Evolutionary conservation across 2,329 filamentous ascomycete genomes (phyloP), one percentile per base, ranked within the genome.

Genomic region (Capronia epimyces): DNA sequence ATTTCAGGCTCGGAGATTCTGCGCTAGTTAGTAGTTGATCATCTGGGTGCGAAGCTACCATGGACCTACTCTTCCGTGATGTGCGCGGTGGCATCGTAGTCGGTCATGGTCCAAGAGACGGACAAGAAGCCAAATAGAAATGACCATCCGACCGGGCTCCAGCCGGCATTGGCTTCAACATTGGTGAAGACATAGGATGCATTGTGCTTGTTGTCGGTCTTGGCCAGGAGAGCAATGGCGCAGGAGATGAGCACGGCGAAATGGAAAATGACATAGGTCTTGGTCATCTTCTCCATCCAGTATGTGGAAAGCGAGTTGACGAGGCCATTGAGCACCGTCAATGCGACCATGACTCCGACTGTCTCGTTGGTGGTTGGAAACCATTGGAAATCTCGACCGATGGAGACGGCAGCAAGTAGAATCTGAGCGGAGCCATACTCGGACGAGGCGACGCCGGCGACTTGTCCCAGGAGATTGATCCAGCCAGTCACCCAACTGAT

Each of bases 111-210:
- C 78, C 78, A 82, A 16, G 73, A 74, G 31, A 79, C 78, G 1
- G 75, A 77, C 21, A 82, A 66, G 61, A 80, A 80, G n/a, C 78
- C 78, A 52, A 81, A 80, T n/a, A 80, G 61, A 62, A 78, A 81
- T 2, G 75, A 76, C 63, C 76, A 80, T 18, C 77, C 78, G 2
- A 71, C 65, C 0, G 77, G 77, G 0, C 60, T 68, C 78, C 78
- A 82, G 29, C 78, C 78, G 0, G 74, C 77, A 20, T 64, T 65
- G 1, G 75, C 69, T 39, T 75, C 69, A 44, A 80, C 70, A 45
- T 79, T 60, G 6, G 77, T 80, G 61, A 80, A 81, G 31, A 77
- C 78, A 56, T 79, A 81, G 16, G 64, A 63, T 12, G 77, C 71
- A 46, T 67, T 62, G 60, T 81, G 75, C 62, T 77, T 78, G 52